Evolutionary conservation across 202 grass and related monocot genomes (phyloP), one percentile per base, ranked within the genome.

Genomic region (Sporobolus alterniflorus): DNA sequence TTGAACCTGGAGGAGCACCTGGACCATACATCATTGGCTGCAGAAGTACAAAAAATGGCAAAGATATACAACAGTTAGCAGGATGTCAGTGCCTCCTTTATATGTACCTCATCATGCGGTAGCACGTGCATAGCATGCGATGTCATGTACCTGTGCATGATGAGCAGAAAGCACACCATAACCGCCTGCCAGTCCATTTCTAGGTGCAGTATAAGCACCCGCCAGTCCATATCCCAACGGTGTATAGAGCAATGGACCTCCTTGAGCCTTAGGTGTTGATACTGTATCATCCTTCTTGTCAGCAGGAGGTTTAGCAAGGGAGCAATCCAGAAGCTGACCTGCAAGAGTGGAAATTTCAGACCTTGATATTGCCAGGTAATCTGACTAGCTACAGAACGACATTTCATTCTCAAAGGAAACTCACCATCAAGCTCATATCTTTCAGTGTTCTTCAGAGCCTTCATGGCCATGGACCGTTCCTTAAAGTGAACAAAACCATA

Each of bases 401-500:
- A 74, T 21, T 32, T 29, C 21, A 48, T 31, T 46, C 21, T 68
- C 57, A 83, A 39, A 64, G 29, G 41, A 72, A 84, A 30, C 64
- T 91, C 54, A 99, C 93, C 93, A 67, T 87, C 82, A 66, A 99
- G 80, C 80, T 99, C 89, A 89, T 99, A 96, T 88, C 79, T 88
- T 74, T 92, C 83, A 1, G 91, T 90, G 33, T 90, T 88, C 79
- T 96, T 77, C 55, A 99, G 54, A 75, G 93, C 91, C 80, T 91
- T 94, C 89, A 96, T 99, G 36, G 87, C 96, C 78, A 77, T 93
- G 69, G 76, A 71, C 6, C 81, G 65, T 36, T 99, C 87, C 84
- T 90, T 94, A 61, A 99, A 99, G 89, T 99, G 93, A 80, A 99
- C 91, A 89, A 99, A 99, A 76, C 91, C 96, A 26, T 90, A 99